Evolutionary conservation across 108 stramenopile species (phyloP).

Genomic region (Craspedostauros australis): DNA sequence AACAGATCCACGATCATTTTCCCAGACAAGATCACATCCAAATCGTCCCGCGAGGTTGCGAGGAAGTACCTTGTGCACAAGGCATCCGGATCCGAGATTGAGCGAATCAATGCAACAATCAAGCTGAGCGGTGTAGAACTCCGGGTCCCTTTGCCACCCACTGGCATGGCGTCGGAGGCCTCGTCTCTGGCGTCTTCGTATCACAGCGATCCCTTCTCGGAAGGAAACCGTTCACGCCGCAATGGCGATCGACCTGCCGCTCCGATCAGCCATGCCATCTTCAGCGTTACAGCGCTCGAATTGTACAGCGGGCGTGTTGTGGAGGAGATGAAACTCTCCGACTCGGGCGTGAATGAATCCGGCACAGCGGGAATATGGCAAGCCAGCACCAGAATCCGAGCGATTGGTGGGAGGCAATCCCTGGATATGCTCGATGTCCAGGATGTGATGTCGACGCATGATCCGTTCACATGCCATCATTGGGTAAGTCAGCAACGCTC

Average conservation of each 20-base stretch:
- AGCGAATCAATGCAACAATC: neutral
- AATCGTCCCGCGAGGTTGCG: slow-evolving; percentile 22
- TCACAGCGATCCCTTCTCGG: no score
- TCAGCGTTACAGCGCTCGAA: slow-evolving; percentile 6
- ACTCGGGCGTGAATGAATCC: neutral
- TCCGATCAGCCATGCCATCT: no score
- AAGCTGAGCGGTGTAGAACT: slow-evolving; percentile 25
- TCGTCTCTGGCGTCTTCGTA: no score
- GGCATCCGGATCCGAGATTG: neutral
- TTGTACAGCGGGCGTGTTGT: slow-evolving; percentile 24
- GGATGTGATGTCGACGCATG: slow-evolving; percentile 10
- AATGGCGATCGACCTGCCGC: no score
- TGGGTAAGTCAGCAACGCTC: no score
- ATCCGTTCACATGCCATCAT: slow-evolving; percentile 27
- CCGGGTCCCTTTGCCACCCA: slow-evolving; percentile 5
- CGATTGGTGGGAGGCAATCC: slow-evolving; percentile 1
- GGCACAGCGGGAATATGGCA: slow-evolving; percentile 8
- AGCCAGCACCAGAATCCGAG: slow-evolving; percentile 8
- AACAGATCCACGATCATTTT: slow-evolving; percentile 13
- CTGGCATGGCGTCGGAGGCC: neutral
- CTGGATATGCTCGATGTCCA: slow-evolving; percentile 27
- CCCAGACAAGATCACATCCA: slow-evolving; percentile 9
- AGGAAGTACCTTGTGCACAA: slow-evolving; percentile 26
- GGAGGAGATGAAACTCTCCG: slow-evolving; percentile 15
- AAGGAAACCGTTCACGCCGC: no score